A percentile compares a stretch with the other conserved stretches of the same genome.
Evolutionary conservation across 208 protist species (phyloP).

Genomic region (Leishmania mexicana): DNA sequence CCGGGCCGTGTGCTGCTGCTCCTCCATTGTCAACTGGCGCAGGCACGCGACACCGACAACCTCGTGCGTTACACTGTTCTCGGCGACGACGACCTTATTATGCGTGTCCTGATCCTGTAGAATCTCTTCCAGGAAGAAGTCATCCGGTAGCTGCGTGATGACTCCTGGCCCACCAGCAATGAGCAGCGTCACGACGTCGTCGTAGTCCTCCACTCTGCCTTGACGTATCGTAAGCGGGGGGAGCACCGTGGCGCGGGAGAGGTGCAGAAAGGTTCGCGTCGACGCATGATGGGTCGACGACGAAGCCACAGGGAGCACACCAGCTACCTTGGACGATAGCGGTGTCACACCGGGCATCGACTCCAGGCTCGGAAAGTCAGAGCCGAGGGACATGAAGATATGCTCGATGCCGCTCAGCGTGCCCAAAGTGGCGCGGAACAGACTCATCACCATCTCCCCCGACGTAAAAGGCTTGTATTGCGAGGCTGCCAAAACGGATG

Average conservation of each 20-base stretch:
- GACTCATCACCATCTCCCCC: conserved; percentile 35
- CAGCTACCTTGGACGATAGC: background rate
- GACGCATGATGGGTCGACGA: background rate
- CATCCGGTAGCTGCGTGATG: conserved; percentile 65
- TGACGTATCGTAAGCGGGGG: conserved; percentile 64
- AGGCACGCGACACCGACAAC: conserved; percentile 86
- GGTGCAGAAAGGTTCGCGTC: conserved; percentile 32
- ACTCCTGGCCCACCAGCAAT: conserved; percentile 58
- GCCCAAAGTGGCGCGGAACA: conserved; percentile 52
- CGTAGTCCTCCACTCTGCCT: conserved; percentile 90
- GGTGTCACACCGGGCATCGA: conserved; percentile 3
- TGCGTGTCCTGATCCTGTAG: conserved; percentile 80
- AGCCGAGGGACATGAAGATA: conserved; percentile 34
- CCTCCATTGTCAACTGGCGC: conserved; percentile 43
- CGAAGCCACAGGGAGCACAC: background rate
- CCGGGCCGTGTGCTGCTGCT: conserved; percentile 68
- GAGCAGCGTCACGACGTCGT: conserved; percentile 85
- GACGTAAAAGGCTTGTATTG: conserved; percentile 18
- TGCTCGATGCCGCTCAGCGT: conserved; percentile 45
- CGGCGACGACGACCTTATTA: conserved; percentile 83
- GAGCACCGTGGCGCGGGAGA: conserved; percentile 40
- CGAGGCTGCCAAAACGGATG: background rate
- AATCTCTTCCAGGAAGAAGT: conserved; percentile 90
- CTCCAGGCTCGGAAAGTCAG: conserved; percentile 6
- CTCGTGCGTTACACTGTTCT: conserved; percentile 71